Evolutionary conservation across 2,329 filamentous ascomycete species (phyloP).

Genomic region (Aschersonia sp.): DNA sequence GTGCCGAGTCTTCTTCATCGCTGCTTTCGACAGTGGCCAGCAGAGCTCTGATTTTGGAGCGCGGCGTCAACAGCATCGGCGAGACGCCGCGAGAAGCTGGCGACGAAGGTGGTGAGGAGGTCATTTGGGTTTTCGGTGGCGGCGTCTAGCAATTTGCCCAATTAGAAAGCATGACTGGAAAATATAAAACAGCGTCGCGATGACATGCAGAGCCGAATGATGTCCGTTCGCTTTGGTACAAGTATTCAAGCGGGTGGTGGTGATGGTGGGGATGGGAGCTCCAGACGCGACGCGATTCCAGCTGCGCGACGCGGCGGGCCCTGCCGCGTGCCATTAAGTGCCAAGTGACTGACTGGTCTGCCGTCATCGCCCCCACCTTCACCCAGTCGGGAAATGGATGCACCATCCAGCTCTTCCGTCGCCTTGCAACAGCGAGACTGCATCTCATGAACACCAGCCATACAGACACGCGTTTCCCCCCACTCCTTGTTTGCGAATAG

Average conservation of each 20-base stretch:
- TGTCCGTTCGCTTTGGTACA: too few relatives aligned
- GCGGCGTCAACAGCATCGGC: conserved; percentile 32
- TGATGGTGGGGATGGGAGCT: conserved; percentile 6
- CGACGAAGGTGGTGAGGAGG: conserved; percentile 30
- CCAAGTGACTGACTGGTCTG: not conserved
- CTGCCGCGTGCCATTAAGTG: not conserved
- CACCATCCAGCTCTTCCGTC: too few relatives aligned
- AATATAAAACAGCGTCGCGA: not conserved
- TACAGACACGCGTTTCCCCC: too few relatives aligned
- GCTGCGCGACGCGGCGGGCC: conserved; percentile 7
- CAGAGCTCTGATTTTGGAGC: conserved; percentile 39
- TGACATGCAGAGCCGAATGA: too few relatives aligned
- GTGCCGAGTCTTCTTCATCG: conserved; percentile 26
- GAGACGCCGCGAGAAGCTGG: conserved; percentile 25
- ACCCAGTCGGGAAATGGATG: not conserved
- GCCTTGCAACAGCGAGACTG: too few relatives aligned
- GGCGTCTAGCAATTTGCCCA: not conserved
- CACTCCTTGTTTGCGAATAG: too few relatives aligned
- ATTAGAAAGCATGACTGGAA: not conserved
- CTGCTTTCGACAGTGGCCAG: conserved; percentile 34
- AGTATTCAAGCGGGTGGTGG: conserved; percentile 8
- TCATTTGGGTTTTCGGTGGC: conserved; percentile 21
- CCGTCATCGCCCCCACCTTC: not conserved
- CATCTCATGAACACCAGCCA: too few relatives aligned
- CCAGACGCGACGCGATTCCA: conserved; percentile 14